Evolutionary conservation across 192 early-diverging fungal genomes (phyloP), one percentile per base, ranked within the genome.

Genomic region (Chytriomyces sp.): DNA sequence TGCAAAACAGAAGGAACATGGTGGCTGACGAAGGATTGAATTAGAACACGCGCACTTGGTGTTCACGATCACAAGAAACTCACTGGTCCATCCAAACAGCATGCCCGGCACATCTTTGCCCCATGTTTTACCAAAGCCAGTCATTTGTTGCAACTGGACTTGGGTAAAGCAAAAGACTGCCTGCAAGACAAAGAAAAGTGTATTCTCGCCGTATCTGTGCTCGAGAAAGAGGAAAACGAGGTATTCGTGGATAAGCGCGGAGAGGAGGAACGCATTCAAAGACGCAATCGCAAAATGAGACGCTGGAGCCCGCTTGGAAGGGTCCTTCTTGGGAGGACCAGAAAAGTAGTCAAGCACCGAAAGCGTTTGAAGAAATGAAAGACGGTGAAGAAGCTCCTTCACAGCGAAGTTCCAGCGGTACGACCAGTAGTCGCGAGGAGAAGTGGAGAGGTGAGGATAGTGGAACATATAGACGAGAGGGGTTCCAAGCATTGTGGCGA

Each of bases 191-290:
- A 54, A 68, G 33, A 55, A 68, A 34, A 17, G 5, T 53, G 30
- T 32, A 53, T 68, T 68, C 28, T 68, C 65, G 17, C 65, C 65
- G 32, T 8, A 12, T n/a, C 28, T 14, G 19, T 68, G 52, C 2
- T 2, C 14, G 6, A 68, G 28, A 28, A 32, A 55, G 2, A 68
- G 10, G 52, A 68, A 56, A 7, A 56, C 33, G 25, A 68, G 7
- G 52, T 55, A 68, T 37, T 68, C 65, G 33, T 68, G 65, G 31
- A 68, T 12, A 12, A 68, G 17, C 14, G 32, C 44, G 5, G 65
- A 68, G 26, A 68, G n/a, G 52, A 68, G 22, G 52, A 68, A 68
- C 10, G 65, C 33, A 10, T 25, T 17, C 52, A 64, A 17, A 28
- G 39, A 39, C 22, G 39, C 62, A 38, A 64, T 57, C 12, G 28